Base-by-base conservation (phyloP, 768 basidiomycete species). In the Pisolithus orientalis region DNA sequence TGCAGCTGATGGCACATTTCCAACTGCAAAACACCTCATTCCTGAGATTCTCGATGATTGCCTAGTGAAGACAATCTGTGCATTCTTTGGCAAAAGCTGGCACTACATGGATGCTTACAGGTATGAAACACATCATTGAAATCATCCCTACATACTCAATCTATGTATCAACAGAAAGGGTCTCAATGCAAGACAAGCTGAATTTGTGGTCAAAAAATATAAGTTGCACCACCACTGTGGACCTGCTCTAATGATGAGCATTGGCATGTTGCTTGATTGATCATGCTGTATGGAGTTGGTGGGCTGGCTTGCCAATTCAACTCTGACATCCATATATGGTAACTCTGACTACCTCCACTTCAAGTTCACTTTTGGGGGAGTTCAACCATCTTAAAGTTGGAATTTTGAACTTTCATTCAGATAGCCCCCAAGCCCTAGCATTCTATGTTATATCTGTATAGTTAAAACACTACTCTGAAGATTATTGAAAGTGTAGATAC, bases 1-100 rank as follows among this genome's bases (percentile, higher is more conserved):
- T 39, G 57, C 39, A 16, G 44, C 57, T 3, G 63, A 65, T 59
- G 61, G 54, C 9, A 60, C 48, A 37, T 64, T 65, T 50, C 57
- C 60, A n/a, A 58, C 57, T 5, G 60, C 58, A 16, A 54, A 61
- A 40, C 45, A 28, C 29, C 53, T 51, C n/a, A n/a, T n/a, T n/a
- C n/a, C n/a, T n/a, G n/a, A n/a, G n/a, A n/a, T n/a, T n/a, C n/a
- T n/a, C n/a, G n/a, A n/a, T n/a, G n/a, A n/a, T n/a, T n/a, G n/a
- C n/a, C n/a, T n/a, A n/a, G n/a, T n/a, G 13, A 53, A 50, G 21
- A 61, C 50, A 44, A 62, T 66, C 43, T 50, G 57, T 8, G 52
- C 52, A 2, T 50, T 54, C 50, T 54, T 49, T 29, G 31, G 28
- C 28, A 54, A 54, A 38, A 38, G 13, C 37, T 54, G 53, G 50